phyloP scores from a whole-genome alignment of 106 monocot genomes.

The Iris macrosiphon region DNA sequence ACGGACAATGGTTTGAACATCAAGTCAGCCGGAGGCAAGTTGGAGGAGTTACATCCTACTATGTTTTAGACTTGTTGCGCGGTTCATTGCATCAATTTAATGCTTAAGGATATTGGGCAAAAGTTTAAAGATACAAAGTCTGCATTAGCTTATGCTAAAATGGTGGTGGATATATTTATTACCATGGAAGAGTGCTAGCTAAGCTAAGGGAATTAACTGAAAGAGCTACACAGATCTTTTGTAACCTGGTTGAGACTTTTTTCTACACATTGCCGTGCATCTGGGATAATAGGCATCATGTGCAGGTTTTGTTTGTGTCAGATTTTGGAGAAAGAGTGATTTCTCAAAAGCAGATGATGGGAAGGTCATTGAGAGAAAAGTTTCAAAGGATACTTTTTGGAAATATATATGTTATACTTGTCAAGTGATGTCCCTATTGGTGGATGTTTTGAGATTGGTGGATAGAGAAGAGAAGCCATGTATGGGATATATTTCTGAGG shows the following conservation, averaged over 20 bases:
- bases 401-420: too few relatives aligned
- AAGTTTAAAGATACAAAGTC: not conserved
- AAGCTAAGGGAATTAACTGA: not conserved
- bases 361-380: not conserved
- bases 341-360: not conserved
- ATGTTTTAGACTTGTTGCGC: not conserved
- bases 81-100: not conserved
- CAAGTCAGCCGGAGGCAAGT: not conserved
- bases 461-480: not conserved
- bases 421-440: not conserved
- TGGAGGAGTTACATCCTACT: not conserved
- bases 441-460: not conserved
- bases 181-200: not conserved
- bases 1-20: not conserved
- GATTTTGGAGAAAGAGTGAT: not conserved
- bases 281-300: not conserved
- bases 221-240: not conserved
- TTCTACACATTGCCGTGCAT: not conserved
- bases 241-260: not conserved
- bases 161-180: constrained; percentile 4
- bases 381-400: not conserved
- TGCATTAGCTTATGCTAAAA: not conserved
- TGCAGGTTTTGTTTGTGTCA: not conserved
- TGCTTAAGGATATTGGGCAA: constrained; percentile 7
- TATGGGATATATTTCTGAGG: constrained; percentile 9